Evolutionary conservation across 2,329 filamentous ascomycete species (phyloP).

Genomic region (Xylaria digitata): DNA sequence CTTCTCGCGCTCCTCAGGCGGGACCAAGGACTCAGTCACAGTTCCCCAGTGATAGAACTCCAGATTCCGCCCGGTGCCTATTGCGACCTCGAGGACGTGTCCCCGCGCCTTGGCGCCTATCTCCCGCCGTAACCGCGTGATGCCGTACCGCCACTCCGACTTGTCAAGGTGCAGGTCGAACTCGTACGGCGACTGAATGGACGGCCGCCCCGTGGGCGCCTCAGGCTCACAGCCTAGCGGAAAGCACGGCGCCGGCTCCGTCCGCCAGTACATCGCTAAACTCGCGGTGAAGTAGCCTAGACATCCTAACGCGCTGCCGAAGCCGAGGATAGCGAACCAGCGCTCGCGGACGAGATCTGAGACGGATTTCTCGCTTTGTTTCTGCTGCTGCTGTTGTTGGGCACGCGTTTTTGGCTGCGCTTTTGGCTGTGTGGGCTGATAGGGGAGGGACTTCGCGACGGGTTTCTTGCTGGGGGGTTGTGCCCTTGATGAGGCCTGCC

Average conservation of each 20-base stretch:
- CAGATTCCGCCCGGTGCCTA: constrained; percentile 72
- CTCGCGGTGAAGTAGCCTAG: constrained; percentile 61
- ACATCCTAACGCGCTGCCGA: constrained; percentile 58
- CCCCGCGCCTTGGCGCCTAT: constrained; percentile 63
- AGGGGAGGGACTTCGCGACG: constrained; percentile 44
- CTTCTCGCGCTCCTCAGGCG: constrained; percentile 40
- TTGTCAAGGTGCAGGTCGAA: constrained; percentile 70
- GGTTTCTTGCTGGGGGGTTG: constrained; percentile 23
- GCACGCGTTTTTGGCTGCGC: constrained; percentile 8
- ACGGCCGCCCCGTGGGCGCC: constrained; percentile 61
- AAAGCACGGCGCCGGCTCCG: constrained; percentile 43
- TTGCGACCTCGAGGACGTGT: constrained; percentile 71
- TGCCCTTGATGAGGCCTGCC: constrained; percentile 38
- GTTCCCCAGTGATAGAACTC: constrained; percentile 67
- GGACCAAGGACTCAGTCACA: constrained; percentile 39
- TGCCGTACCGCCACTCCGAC: constrained; percentile 68
- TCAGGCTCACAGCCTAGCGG: constrained; percentile 52
- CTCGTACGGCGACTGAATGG: constrained; percentile 61
- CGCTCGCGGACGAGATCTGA: constrained; percentile 50
- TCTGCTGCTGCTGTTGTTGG: constrained; percentile 6
- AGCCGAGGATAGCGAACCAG: constrained; percentile 60
- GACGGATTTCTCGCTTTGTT: constrained; percentile 32
- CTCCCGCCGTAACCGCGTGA: constrained; percentile 61
- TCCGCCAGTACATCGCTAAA: constrained; percentile 42
- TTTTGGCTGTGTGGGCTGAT: constrained; percentile 32